phyloP scores from a whole-genome alignment of 169 alveolate genomes.

The Theileria parva region DNA sequence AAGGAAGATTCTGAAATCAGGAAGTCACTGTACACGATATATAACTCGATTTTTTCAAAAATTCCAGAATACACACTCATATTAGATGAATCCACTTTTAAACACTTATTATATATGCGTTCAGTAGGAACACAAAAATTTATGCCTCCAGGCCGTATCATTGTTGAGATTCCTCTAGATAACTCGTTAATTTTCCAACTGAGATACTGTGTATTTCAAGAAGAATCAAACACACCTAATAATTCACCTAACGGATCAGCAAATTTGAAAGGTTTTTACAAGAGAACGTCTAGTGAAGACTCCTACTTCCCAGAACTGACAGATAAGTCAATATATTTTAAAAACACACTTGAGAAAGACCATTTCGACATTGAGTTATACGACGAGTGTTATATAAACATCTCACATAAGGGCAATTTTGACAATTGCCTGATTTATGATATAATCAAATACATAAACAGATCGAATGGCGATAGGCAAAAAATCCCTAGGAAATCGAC shows the following conservation, averaged over 20 bases:
- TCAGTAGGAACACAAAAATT: slow-evolving; percentile 14
- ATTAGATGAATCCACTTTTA: slow-evolving; percentile 20
- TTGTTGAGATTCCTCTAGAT: slow-evolving; percentile 22
- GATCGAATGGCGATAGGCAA: background rate
- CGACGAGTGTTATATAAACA: slow-evolving; percentile 11
- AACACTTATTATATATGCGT: slow-evolving; percentile 7
- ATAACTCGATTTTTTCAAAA: slow-evolving; percentile 6
- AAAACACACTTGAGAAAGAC: background rate
- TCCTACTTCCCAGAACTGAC: background rate
- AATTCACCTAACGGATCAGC: background rate
- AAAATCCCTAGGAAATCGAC: background rate
- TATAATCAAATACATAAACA: slow-evolving; percentile 5
- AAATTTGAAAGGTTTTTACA: background rate
- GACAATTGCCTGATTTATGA: slow-evolving; percentile 33
- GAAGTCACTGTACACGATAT: slow-evolving; percentile 10
- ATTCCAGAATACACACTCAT: slow-evolving; percentile 30
- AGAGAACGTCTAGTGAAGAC: background rate
- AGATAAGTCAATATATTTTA: slow-evolving; percentile 11
- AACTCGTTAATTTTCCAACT: slow-evolving; percentile 14
- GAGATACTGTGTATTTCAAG: slow-evolving; percentile 26
- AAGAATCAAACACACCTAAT: background rate
- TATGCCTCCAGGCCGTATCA: slow-evolving; percentile 35
- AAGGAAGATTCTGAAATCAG: slow-evolving; percentile 17
- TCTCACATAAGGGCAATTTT: slow-evolving; percentile 17
- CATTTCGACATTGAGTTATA: background rate